Evolutionary conservation across 2,329 filamentous ascomycete species (phyloP), one percentile per base, ranked within the genome.

Genomic region (Diaporthe eres): DNA sequence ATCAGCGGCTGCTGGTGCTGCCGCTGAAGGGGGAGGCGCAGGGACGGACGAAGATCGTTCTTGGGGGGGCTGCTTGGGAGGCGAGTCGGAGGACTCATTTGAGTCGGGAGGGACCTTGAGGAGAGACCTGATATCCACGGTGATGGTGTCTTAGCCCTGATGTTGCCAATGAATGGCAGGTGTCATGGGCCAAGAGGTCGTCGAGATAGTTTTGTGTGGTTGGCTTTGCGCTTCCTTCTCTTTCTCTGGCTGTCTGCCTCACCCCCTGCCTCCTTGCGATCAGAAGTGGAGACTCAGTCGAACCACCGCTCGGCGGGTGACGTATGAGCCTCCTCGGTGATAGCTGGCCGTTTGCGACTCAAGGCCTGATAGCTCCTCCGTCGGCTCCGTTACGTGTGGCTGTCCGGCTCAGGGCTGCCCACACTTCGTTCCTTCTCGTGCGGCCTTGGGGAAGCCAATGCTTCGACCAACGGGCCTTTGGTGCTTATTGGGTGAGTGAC

Each of bases 71-170:
- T 83, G 83, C 74, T 83, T 83, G 77, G 84, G 81, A 78, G 84
- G 84, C 81, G 88, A 87, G 77, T 85, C 85, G 80, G 88, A 88
- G 84, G 92, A 92, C 90, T 94, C 92, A 90, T 92, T 87, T 86
- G 93, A 92, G 90, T 92, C 92, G 83, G 92, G 63, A 53, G 63
- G 87, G 83, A 89, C 90, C 90, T 96, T 94, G 86, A 98, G 91
- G 80, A 98, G 91, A 80, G 94, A 93, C 86, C 94, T 92, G 94
- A 98, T 97, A 96, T 98, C 95, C 95, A 98, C 93, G 91, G 89
- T 96, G 92, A 88, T 91, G 90, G 89, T 89, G 80, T 82, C 82
- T 71, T 84, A 78, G 80, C 79, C 72, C 80, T 82, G 81, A 75
- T 57, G 77, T 77, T 81, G 84, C 82, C 84, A 81, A 80, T 71